Base-by-base conservation (phyloP, 2,329 filamentous ascomycete genomes). In the Microthyrium microscopicum region DNA sequence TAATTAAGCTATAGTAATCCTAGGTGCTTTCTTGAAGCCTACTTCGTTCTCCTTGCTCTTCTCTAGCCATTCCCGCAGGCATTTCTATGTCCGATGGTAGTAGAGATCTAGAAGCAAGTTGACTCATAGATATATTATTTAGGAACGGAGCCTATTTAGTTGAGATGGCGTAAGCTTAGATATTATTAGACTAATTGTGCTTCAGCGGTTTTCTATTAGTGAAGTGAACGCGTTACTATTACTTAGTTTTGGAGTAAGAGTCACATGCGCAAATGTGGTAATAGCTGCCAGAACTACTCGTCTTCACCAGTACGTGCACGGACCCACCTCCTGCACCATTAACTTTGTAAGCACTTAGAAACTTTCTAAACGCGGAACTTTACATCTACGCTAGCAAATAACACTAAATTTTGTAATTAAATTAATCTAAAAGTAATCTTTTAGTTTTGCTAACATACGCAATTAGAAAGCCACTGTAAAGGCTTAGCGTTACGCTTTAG, bases 211-310 rank as follows among this genome's bases (percentile, higher is more conserved):
- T 24, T 34, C 32, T 12, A 34, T 34, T 13, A 28, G 24, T 24
- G 32, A 27, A 34, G 21, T n/a, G 19, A 24, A 24, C 34, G 29
- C 27, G 34, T 34, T 36, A n/a, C 34, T 36, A 17, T 36, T 24
- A 35, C 21, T 27, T 26, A 33, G 34, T 18, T 27, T 20, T n/a
- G 25, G 28, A 31, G 26, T 31, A 35, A 31, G 3, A 21, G n/a
- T 5, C 16, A 35, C 12, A 35, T 31, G 28, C 13, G 33, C 26
- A 35, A 31, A 31, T 5, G 16, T 31, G 28, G 33, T 31, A 15
- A 29, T 29, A 29, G 27, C 11, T 29, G 27, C 9, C 27, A 15
- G 11, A 16, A 29, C 27, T n/a, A n/a, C n/a, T n/a, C n/a, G n/a
- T n/a, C n/a, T n/a, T n/a, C n/a, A n/a, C n/a, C n/a, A n/a, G n/a